Evolutionary conservation across 139 green algal species (phyloP).

Genomic region (Chlorella vulgaris): DNA sequence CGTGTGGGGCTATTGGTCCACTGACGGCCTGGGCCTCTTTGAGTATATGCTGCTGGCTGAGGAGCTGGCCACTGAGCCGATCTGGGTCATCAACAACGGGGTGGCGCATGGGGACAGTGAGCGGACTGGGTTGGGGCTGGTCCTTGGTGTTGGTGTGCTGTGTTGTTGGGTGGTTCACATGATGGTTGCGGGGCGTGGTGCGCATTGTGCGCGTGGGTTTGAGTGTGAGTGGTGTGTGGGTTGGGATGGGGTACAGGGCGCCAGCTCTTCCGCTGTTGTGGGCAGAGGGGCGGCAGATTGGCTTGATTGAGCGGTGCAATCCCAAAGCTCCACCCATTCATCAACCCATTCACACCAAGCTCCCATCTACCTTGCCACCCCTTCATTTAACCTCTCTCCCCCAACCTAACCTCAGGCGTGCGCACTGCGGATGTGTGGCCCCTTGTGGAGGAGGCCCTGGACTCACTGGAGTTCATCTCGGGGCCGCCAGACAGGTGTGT

Average conservation of each 20-base stretch:
- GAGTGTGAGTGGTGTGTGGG: too few species aligned
- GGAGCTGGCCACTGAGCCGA: conserved; percentile 57
- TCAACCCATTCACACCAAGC: too few species aligned
- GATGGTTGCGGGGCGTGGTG: too few species aligned
- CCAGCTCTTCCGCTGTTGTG: too few species aligned
- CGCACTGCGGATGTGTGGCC: conserved; percentile 2
- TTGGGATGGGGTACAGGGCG: too few species aligned
- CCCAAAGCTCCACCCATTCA: too few species aligned
- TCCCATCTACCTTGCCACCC: too few species aligned
- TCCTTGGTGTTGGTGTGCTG: background rate
- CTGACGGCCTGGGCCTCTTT: conserved; percentile 71
- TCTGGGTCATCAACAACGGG: conserved; percentile 67
- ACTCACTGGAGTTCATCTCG: conserved; percentile 68
- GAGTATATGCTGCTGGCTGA: conserved; percentile 71
- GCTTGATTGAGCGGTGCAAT: too few species aligned
- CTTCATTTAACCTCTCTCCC: background rate
- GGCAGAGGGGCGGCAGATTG: too few species aligned
- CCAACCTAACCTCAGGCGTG: conserved; percentile 3
- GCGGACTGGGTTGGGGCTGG: background rate
- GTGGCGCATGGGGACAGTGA: conserved; percentile 37
- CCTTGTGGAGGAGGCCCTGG: conserved; percentile 58
- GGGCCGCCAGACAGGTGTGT: conserved; percentile 34
- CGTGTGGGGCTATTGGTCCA: conserved; percentile 76
- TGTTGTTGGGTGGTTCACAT: too few species aligned
- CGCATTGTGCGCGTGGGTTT: too few species aligned